Conservation (phyloP, 768 basidiomycete species). For the Galerina marginata region DNA sequence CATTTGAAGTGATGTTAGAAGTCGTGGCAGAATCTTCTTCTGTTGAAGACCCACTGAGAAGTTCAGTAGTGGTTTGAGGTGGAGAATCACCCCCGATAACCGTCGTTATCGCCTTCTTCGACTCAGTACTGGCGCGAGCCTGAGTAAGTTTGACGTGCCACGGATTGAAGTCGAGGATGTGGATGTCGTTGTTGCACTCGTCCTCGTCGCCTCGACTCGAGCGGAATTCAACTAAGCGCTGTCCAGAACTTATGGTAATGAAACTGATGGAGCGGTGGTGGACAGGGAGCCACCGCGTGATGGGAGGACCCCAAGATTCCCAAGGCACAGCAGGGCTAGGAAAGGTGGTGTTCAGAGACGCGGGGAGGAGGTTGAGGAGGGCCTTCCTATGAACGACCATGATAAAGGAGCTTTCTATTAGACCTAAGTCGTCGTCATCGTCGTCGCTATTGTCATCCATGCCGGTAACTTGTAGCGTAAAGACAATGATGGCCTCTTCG, state of each 20-base stretch:
- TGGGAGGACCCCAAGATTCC: slow-evolving; percentile 6
- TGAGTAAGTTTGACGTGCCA: slow-evolving; percentile 11
- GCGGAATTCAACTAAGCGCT: not conserved
- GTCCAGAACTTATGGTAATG: slow-evolving; percentile 18
- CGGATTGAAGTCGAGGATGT: slow-evolving; percentile 20
- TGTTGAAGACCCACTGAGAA: too few relatives aligned
- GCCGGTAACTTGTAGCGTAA: slow-evolving; percentile 2
- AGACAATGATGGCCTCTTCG: slow-evolving; percentile 17
- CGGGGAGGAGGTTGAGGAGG: not conserved
- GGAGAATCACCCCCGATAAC: not conserved
- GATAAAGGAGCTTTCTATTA: not conserved
- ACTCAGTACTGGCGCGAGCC: too few relatives aligned
- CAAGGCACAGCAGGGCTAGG: not conserved
- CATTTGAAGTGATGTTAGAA: too few relatives aligned
- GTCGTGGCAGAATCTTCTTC: not conserved
- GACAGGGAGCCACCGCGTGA: slow-evolving; percentile 13
- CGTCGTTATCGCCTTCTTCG: too few relatives aligned
- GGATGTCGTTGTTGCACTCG: not conserved
- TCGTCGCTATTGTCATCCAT: not conserved
- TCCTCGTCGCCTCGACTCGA: not conserved
- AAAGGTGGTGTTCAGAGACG: not conserved
- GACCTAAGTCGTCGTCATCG: too few relatives aligned
- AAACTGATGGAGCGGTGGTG: slow-evolving; percentile 4
- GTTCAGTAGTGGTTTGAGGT: not conserved
- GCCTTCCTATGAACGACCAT: slow-evolving; percentile 17